These are phyloP conservation scores for Pleurotus tuber-regium DNA, from an alignment of 768 basidiomycete species.

Conservation along the genomic window DNA sequence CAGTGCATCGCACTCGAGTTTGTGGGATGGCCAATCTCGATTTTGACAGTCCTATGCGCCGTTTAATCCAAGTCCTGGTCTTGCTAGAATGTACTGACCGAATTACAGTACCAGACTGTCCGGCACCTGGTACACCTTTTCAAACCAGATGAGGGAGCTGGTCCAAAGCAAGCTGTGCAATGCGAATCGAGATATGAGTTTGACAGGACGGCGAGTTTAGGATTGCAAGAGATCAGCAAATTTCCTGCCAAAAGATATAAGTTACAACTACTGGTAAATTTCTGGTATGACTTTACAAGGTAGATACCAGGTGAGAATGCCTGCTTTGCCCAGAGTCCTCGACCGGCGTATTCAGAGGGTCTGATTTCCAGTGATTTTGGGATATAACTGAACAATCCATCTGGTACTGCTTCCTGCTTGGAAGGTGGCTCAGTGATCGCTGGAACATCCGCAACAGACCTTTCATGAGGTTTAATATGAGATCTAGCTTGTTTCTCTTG, in stretches of 20 bases:
- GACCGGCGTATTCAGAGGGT: conserved; percentile 32
- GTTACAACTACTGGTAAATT: too few species aligned
- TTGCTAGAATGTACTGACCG: conserved; percentile 41
- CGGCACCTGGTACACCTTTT: conserved; percentile 78
- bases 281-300: too few species aligned
- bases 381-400: conserved; percentile 27
- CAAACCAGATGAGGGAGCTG: conserved; percentile 36
- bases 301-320: conserved; percentile 36
- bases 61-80: background rate
- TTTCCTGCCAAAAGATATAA: conserved; percentile 44
- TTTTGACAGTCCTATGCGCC: conserved; percentile 61
- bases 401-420: conserved; percentile 19
- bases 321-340: conserved; percentile 43
- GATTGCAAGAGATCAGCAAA: conserved; percentile 52
- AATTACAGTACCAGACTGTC: conserved; percentile 70
- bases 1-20: conserved; percentile 73
- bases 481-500: conserved; percentile 29
- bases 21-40: conserved; percentile 73
- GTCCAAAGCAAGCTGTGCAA: conserved; percentile 68
- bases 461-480: conserved; percentile 30
- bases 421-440: conserved; percentile 13
- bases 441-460: conserved; percentile 20
- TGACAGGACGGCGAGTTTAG: conserved; percentile 65
- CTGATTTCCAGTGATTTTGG: conserved; percentile 41
- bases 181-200: conserved; percentile 53